Evolutionary conservation across 2,329 filamentous ascomycete genomes (phyloP).

Genomic region (Neurospora crassa): DNA sequence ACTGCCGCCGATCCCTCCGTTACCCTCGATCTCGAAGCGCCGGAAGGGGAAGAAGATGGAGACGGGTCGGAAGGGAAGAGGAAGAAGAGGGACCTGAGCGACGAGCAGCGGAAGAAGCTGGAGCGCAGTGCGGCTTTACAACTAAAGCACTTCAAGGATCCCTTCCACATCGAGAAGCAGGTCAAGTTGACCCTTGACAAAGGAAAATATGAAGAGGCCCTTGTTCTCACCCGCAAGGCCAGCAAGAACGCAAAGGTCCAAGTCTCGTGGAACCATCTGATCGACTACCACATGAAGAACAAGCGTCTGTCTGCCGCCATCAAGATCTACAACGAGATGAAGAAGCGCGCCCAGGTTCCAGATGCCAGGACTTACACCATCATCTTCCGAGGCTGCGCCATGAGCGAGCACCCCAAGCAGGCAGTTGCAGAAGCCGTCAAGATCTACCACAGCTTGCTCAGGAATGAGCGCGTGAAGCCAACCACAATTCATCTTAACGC

Average conservation of each 20-base stretch:
- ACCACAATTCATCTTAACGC: conserved; percentile 82
- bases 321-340: conserved; percentile 97
- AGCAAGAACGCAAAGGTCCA: conserved; percentile 54
- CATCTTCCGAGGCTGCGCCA: conserved; percentile 65
- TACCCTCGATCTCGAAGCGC: not conserved
- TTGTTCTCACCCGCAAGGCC: conserved; percentile 58
- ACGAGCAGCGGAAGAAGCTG: conserved; percentile 18
- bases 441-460: conserved; percentile 67
- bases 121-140: conserved; percentile 41
- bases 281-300: conserved; percentile 59
- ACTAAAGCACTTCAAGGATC: conserved; percentile 56
- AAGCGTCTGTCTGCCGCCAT: conserved; percentile 55
- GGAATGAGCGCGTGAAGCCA: conserved; percentile 54
- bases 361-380: conserved; percentile 78
- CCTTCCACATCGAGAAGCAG: conserved; percentile 60
- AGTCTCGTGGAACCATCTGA: conserved; percentile 82
- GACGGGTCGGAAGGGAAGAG: not conserved
- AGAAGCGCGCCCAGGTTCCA: conserved; percentile 76
- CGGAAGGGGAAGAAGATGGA: not conserved
- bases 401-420: conserved; percentile 45
- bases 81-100: not conserved
- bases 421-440: conserved; percentile 60
- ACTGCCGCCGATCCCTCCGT: not conserved
- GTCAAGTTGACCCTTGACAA: conserved; percentile 51
- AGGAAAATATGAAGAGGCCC: conserved; percentile 55